These are phyloP conservation scores for Brassica nigra DNA, from an alignment of 345 rosid genomes.

Conservation along the genomic window DNA sequence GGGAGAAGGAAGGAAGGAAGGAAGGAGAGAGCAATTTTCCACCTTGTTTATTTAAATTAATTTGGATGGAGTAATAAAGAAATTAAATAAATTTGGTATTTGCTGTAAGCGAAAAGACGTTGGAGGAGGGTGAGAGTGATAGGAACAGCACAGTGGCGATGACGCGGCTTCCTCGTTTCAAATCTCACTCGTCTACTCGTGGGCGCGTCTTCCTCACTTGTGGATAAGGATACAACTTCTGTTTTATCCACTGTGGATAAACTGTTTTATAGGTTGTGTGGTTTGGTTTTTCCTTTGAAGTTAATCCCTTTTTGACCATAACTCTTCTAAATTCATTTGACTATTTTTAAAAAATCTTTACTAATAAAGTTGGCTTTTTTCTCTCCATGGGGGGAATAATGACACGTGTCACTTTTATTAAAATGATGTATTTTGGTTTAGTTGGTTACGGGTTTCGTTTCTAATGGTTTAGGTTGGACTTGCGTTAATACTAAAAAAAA, in stretches of 20 bases:
- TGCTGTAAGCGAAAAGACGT: conserved; percentile 38
- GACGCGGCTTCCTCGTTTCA: conserved; percentile 24
- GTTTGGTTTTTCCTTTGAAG: neutral
- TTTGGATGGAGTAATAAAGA: neutral
- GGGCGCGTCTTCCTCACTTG: conserved; percentile 22
- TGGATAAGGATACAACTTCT: neutral
- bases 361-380: too few relatives aligned
- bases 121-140: conserved; percentile 21
- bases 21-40: neutral
- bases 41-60: conserved; percentile 9
- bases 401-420: too few relatives aligned
- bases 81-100: neutral
- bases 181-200: neutral
- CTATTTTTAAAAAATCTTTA: too few relatives aligned
- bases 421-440: too few relatives aligned
- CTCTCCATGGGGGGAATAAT: too few relatives aligned
- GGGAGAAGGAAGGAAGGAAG: neutral
- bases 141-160: conserved; percentile 27
- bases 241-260: neutral
- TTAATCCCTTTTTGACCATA: neutral
- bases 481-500: too few relatives aligned
- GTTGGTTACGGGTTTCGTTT: too few relatives aligned
- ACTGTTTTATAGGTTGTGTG: neutral
- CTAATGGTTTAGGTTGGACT: too few relatives aligned
- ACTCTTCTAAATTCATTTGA: neutral